phyloP scores from a whole-genome alignment of 106 monocot genomes.

The Platanthera zijinensis region DNA sequence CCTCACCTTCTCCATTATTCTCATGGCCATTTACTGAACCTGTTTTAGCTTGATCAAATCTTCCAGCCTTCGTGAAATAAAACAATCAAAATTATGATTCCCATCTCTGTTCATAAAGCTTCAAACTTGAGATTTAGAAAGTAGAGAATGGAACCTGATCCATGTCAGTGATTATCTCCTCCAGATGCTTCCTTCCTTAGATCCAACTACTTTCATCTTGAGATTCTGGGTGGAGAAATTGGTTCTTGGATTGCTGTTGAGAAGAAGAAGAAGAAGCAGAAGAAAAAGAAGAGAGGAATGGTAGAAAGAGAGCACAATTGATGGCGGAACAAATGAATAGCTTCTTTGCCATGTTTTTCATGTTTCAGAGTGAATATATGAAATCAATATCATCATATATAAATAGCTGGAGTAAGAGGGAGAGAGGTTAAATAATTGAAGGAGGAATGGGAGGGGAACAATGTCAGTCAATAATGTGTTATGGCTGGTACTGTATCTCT shows the following conservation, averaged over 20 bases:
- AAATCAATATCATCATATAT: not conserved
- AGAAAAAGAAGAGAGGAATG: not conserved
- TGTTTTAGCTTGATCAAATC: not conserved
- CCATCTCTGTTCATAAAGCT: not conserved
- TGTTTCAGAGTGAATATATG: not conserved
- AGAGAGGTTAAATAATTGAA: slow-evolving; percentile 20
- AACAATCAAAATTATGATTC: not conserved
- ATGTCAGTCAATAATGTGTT: not conserved
- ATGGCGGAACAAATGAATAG: not conserved
- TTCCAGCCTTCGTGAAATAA: not conserved
- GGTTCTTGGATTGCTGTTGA: not conserved
- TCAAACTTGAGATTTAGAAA: not conserved
- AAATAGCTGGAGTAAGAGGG: slow-evolving; percentile 7
- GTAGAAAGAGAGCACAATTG: slow-evolving; percentile 1
- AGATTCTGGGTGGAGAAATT: not conserved
- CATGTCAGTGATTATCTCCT: not conserved
- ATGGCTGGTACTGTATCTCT: slow-evolving; percentile 7
- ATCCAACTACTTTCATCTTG: not conserved
- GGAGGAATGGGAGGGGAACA: slow-evolving; percentile 9
- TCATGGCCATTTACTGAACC: not conserved
- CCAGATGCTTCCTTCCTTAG: not conserved
- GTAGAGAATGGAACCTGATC: slow-evolving; percentile 3
- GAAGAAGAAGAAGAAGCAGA: not conserved
- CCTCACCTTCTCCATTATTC: not conserved
- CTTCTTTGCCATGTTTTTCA: slow-evolving; percentile 8